Evolutionary conservation across 768 basidiomycete species (phyloP), one percentile per base, ranked within the genome.

Genomic region (Psilocybe azurescens): DNA sequence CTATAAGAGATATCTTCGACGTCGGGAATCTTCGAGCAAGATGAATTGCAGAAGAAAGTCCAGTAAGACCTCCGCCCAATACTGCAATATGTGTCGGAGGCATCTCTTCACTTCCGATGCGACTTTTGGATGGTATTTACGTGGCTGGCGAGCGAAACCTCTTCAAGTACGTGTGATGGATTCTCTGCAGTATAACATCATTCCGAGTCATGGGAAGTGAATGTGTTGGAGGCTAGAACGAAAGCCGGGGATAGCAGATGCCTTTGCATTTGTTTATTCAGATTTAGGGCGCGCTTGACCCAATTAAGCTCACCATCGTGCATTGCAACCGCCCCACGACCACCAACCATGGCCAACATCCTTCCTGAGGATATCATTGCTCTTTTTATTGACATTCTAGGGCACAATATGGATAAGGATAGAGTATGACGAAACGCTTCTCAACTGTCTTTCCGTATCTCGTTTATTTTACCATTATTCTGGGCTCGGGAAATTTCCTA

Each of bases 51-150:
- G 92, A 83, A 0, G 92, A 89, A 10, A 96, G 84, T 14, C 95
- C 95, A 0, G 90, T 83, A 33, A 96, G 77, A 7, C 94, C 94
- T 2, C 90, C 93, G 0, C 94, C 95, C 18, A 95, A 76, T 61
- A 95, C 73, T 14, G 87, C 86, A 56, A 95, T 85, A 66, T 81
- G 65, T 9, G 49, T 33, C 30, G 70, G 70, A n/a, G 63, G 13
- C 69, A 69, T 70, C 13, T 8, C 51, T 9, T 18, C 41, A 9
- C 38, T 39, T 39, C 38, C 3, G 38, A 39, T 14, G 41, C 41
- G 14, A 44, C 41, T 44, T 44, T 44, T 8, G 41, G 8, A 44
- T n/a, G 14, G 11, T 6, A 13, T 13, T n/a, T 44, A 44, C 14
- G 41, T 44, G 5, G n/a, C 11, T 13, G 41, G 14, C 41, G 41